Evolutionary conservation across 1,284 basidiomycete genomes (phyloP).

Genomic region (Apiotrichum sp.): DNA sequence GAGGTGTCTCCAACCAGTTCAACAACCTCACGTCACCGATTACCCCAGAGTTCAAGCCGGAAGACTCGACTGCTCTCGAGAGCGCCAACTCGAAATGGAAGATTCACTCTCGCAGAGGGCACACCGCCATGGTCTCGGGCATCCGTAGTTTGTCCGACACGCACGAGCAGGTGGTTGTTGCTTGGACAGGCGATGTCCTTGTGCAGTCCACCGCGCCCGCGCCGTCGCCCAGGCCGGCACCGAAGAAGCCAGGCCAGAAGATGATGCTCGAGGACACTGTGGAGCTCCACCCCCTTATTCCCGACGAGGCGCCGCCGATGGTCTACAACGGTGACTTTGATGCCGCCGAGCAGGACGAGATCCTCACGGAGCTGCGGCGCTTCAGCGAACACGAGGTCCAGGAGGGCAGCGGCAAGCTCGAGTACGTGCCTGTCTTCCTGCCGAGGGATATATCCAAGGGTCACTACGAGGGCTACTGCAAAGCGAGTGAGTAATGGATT

Average conservation of each 20-base stretch:
- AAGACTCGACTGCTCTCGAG: slow-evolving; percentile 34
- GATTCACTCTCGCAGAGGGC: slow-evolving; percentile 74
- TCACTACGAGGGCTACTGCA: slow-evolving; percentile 97
- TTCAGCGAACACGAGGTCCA: slow-evolving; percentile 57
- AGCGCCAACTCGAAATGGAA: slow-evolving; percentile 57
- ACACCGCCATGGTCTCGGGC: slow-evolving; percentile 91
- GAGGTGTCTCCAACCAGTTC: slow-evolving; percentile 9
- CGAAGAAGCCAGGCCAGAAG: slow-evolving; percentile 4
- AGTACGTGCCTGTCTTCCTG: slow-evolving; percentile 86
- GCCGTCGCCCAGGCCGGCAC: not conserved
- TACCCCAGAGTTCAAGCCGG: slow-evolving; percentile 46
- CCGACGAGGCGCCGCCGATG: slow-evolving; percentile 20
- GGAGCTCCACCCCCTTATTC: slow-evolving; percentile 18
- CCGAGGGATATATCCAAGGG: slow-evolving; percentile 84
- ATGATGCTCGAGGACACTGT: slow-evolving; percentile 15
- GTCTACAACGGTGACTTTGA: slow-evolving; percentile 56
- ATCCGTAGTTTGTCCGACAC: slow-evolving; percentile 75
- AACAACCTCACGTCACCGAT: slow-evolving; percentile 36
- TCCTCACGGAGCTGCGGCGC: slow-evolving; percentile 59
- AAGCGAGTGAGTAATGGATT: slow-evolving; percentile 65
- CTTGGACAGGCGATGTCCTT: slow-evolving; percentile 84
- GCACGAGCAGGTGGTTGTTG: slow-evolving; percentile 85
- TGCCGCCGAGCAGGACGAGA: slow-evolving; percentile 56
- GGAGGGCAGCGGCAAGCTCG: slow-evolving; percentile 53
- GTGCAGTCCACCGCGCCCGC: slow-evolving; percentile 27